Base-by-base conservation (phyloP, 164 flowering plant species). In the Dillenia suffruticosa region DNA sequence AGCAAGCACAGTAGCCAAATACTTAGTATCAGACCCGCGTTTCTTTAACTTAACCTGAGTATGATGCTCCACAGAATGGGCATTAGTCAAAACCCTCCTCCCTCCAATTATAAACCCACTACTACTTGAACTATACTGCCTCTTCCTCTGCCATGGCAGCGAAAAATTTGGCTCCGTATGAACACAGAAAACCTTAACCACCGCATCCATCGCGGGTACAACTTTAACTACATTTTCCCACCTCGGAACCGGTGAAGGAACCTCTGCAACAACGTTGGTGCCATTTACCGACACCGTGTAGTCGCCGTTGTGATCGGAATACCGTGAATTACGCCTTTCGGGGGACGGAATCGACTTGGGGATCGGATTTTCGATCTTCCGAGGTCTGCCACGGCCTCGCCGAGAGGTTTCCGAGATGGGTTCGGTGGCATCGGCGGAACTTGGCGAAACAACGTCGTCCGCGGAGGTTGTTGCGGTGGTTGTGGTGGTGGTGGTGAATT, bases 81-180 rank as follows among this genome's bases (percentile, higher is more conserved):
- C 99, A 74, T 95, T 95, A 3, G 99, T 95, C 72, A 95, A 70
- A 22, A 95, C 90, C 78, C 99, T 85, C 69, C 84, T 70, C 11
- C 92, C 96, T 19, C 70, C 75, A 62, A 95, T 85, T 9, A 92
- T 78, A 62, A 95, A 91, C 49, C 99, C 99, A 53, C 96, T 95
- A 58, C 99, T 95, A 61, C 91, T 88, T 11, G 96, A 88, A 63
- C 97, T 92, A 40, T 78, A 91, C 81, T 95, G 97, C 72, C 97
- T 65, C 73, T 95, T 95, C 70, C 96, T 73, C 83, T 95, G 99
- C 99, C 99, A 95, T 43, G 97, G 99, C 50, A 95, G 71, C 61
- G 99, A 95, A 74, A 89, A 95, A 73, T 95, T 95, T 10, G 99
- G 99, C 74, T 88, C 94, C 1, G 97, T 88, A 48, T 95, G 99